Evolutionary conservation across 176 grass and related monocot genomes (phyloP), one percentile per base, ranked within the genome.

Genomic region (Lolium perenne): DNA sequence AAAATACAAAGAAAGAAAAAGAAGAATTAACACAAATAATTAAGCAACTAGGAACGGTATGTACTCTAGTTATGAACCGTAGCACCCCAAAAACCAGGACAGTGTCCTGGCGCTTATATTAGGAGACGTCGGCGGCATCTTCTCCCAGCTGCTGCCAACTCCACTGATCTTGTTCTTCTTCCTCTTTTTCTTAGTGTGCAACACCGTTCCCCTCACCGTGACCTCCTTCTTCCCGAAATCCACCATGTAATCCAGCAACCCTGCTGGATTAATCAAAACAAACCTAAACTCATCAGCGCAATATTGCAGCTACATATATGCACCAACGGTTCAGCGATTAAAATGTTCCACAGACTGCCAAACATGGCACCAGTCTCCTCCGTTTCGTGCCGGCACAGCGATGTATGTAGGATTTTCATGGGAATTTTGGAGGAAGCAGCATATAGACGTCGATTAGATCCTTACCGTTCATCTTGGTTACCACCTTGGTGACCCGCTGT

Each of bases 391-490:
- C 49, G 41, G 47, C 25, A 43, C 49, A 22, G 21, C n/a, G 11
- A 0, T 14, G 3, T 54, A 11, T 26, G 1, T 54, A 35, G 3
- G 8, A 54, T 10, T 47, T 79, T 4, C 2, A 3, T 23, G 22
- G 7, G 2, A 82, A 23, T 17, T 59, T 71, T 5, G 15, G 13
- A 16, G 6, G 10, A 45, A 16, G 16, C 0, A 9, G 8, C 32
- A 35, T 35, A 2, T 6, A 8, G 51, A 11, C 10, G 22, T 58
- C 6, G 8, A 45, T 43, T 79, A 18, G 64, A 88, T 87, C 76
- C 90, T 96, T 62, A 96, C 97, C 85, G 38, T 99, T 94, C 97
- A 99, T 99, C 89, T 92, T 99, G 87, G 97, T 94, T 84, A 99
- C 88, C n/a, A 99, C 86, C 51, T 87, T 91, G 56, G 97, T 87